Evolutionary conservation across 2,329 filamentous ascomycete genomes (phyloP).

Genomic region (Parastagonospora avenae): DNA sequence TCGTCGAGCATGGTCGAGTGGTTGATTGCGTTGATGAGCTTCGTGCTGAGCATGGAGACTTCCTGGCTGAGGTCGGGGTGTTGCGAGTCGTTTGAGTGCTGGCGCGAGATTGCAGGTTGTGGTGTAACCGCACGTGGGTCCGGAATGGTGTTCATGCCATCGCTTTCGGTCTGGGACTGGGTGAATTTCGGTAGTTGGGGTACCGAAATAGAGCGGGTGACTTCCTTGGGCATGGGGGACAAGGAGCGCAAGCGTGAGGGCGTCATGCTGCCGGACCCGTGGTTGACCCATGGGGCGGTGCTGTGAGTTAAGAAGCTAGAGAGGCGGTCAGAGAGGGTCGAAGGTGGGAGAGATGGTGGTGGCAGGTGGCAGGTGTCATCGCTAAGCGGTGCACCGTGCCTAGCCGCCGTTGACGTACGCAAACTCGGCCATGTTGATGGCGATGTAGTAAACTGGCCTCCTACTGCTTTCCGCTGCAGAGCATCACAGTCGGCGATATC

Average conservation of each 20-base stretch:
- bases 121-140: conserved; percentile 54
- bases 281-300: conserved; percentile 43
- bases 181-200: conserved; percentile 41
- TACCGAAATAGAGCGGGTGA: conserved; percentile 46
- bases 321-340: neutral
- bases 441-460: conserved; percentile 2
- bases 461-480: neutral
- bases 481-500: conserved; percentile 14
- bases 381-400: neutral
- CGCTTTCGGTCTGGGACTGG: conserved; percentile 50
- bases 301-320: conserved; percentile 40
- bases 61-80: conserved; percentile 72
- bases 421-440: conserved; percentile 28
- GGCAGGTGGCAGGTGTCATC: neutral
- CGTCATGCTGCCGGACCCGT: conserved; percentile 39
- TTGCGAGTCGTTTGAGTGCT: conserved; percentile 57
- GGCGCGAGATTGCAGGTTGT: conserved; percentile 35
- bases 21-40: conserved; percentile 97
- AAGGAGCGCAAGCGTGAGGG: conserved; percentile 44
- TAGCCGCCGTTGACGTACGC: conserved; percentile 19
- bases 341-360: neutral
- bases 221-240: conserved; percentile 42
- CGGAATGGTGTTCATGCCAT: conserved; percentile 72
- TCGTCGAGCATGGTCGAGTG: conserved; percentile 93
- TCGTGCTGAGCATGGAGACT: conserved; percentile 88